Base-by-base conservation (phyloP, 2,329 filamentous ascomycete species). In the Scedosporium apiospermum region DNA sequence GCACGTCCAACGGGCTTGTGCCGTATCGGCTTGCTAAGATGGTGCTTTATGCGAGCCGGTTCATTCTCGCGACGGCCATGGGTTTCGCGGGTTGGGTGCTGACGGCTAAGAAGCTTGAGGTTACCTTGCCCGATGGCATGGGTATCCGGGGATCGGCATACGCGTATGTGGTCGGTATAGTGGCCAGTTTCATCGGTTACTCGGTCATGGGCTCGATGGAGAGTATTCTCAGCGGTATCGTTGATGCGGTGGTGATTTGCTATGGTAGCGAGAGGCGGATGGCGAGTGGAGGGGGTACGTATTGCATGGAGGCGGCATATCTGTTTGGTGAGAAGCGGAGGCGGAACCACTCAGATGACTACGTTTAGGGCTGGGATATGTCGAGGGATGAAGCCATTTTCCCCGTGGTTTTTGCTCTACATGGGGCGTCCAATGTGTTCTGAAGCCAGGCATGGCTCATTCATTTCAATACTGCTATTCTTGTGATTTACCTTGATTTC, bases 1-100 rank as follows among this genome's bases (percentile, higher is more conserved):
- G 76, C 67, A 74, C 76, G 69, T 71, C 78, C 57, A 70, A 75
- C 1, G 80, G 86, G 1, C 79, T 96, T n/a, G 79, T 95, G 26
- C 89, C 95, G 0, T 99, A 98, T 73, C 86, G 91, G 4, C 85
- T 98, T 7, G 90, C 95, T 1, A 98, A 97, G 73, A 82, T 98
- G 30, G 83, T 99, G 6, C 84, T 99, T 3, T 91, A 97, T 68
- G 91, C 93, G 3, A 95, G 92, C 1, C 86, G 93, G 18, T 90
- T 93, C 71, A 89, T 97, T 70, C 96, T 97, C 85, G 91, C 91
- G 0, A 86, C 93, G 57, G 90, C 88, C 0, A 83, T 99, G 34
- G 93, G 93, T 0, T 96, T 98, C 70, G 93, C 90, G 3, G 93
- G 91, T n/a, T 99, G 95, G 95, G 91, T 98, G 7, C 89, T 91